Percentiles rank a stretch among this genome's conserved stretches.
phyloP scores from a whole-genome alignment of 2,329 filamentous ascomycete species.

The Aspergillus sp. region DNA sequence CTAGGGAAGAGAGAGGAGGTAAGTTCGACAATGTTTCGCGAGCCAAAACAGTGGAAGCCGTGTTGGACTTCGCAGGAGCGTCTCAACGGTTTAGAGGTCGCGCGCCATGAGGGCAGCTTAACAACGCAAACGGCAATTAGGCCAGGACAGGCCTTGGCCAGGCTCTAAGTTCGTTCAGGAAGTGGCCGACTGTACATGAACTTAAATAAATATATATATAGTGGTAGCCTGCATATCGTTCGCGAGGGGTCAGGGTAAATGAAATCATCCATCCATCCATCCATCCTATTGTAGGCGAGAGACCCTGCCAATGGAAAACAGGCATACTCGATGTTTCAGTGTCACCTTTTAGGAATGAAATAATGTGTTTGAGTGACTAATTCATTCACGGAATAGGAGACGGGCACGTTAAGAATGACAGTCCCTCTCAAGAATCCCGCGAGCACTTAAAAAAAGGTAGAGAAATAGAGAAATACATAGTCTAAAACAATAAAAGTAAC shows the following conservation, averaged over 20 bases:
- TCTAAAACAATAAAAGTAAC: too few species aligned
- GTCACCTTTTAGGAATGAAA: too few species aligned
- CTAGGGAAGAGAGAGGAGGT: conserved; percentile 3
- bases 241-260: conserved; percentile 7
- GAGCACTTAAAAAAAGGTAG: too few species aligned
- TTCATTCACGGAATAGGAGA: too few species aligned
- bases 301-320: too few species aligned
- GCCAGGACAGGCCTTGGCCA: conserved; percentile 5
- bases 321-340: too few species aligned
- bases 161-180: conserved; percentile 7
- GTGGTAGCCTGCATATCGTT: conserved; percentile 7
- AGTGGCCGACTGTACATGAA: neutral
- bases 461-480: too few species aligned
- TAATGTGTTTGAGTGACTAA: too few species aligned
- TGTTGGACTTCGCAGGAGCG: conserved; percentile 6
- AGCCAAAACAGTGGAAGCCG: conserved; percentile 1
- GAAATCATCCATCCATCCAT: neutral
- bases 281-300: neutral
- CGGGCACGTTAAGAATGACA: too few species aligned
- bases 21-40: conserved; percentile 3
- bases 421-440: too few species aligned
- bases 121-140: conserved; percentile 3
- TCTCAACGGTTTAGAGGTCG: conserved; percentile 6
- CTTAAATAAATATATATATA: conserved; percentile 2
- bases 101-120: conserved; percentile 6